These are phyloP conservation scores for Ramaria rubella DNA, from an alignment of 768 basidiomycete species.

Conservation along the genomic window DNA sequence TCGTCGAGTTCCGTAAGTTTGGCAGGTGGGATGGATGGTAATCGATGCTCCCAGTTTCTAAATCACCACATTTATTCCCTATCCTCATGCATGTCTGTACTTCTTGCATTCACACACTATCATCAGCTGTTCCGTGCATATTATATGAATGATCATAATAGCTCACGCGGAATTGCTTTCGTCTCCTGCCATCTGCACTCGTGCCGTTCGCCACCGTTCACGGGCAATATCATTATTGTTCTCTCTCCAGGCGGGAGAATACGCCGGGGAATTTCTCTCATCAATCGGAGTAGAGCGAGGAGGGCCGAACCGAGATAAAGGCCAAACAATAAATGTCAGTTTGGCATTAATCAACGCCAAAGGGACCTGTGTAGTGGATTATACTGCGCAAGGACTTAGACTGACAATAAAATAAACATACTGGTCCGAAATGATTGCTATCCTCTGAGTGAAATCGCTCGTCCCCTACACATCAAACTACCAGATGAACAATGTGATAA, in stretches of 20 bases:
- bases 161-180: not conserved
- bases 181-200: constrained; percentile 24
- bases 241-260: constrained; percentile 24
- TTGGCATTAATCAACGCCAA: constrained; percentile 23
- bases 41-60: not conserved
- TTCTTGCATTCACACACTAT: not conserved
- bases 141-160: not conserved
- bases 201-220: constrained; percentile 31
- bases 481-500: not conserved
- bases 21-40: constrained; percentile 88
- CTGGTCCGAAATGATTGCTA: constrained; percentile 68
- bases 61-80: not conserved
- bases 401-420: constrained; percentile 25
- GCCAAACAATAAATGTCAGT: constrained; percentile 25
- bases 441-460: constrained; percentile 62
- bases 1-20: constrained; percentile 75
- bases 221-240: constrained; percentile 35
- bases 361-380: constrained; percentile 20
- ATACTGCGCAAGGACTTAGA: not conserved
- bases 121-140: not conserved
- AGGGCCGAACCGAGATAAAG: constrained; percentile 21
- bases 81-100: not conserved
- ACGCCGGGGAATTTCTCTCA: constrained; percentile 8
- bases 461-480: constrained; percentile 39
- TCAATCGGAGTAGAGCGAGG: constrained; percentile 14